These are phyloP conservation scores for Scedosporium minutisporum DNA, from an alignment of 2,329 filamentous ascomycete genomes.

Conservation along the genomic window DNA sequence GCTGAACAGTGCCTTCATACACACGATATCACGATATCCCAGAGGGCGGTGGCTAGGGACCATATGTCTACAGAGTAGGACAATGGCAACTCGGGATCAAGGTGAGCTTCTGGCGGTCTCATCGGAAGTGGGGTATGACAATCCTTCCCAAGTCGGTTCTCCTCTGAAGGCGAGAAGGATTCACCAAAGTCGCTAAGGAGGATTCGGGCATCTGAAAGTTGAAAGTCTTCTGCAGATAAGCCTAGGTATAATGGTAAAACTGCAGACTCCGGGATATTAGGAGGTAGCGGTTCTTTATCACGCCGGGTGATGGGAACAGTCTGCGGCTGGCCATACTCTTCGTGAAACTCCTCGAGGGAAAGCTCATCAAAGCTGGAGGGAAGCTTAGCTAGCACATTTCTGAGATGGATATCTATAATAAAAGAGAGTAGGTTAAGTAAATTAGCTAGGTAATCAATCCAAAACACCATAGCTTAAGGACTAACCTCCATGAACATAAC, in stretches of 20 bases:
- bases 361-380: constrained; percentile 14
- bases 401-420: constrained; percentile 16
- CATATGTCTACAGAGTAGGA: constrained; percentile 13
- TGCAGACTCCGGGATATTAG: constrained; percentile 17
- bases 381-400: constrained; percentile 13
- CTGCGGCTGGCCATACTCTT: constrained; percentile 20
- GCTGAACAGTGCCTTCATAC: constrained; percentile 14
- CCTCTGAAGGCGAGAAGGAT: constrained; percentile 16
- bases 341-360: constrained; percentile 20
- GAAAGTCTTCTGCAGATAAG: constrained; percentile 18
- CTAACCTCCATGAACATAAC: background rate
- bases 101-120: constrained; percentile 8
- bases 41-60: constrained; percentile 13
- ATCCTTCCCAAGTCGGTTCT: constrained; percentile 14
- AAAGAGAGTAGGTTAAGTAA: background rate
- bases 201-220: constrained; percentile 16
- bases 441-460: background rate
- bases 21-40: constrained; percentile 16
- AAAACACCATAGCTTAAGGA: background rate
- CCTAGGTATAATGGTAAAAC: constrained; percentile 15
- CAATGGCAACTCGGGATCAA: constrained; percentile 5
- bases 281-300: constrained; percentile 15
- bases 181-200: constrained; percentile 25
- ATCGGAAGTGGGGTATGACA: constrained; percentile 12
- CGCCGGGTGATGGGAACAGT: constrained; percentile 15